Conservation (phyloP, 768 basidiomycete genomes). For the Dentipellis fragilis region DNA sequence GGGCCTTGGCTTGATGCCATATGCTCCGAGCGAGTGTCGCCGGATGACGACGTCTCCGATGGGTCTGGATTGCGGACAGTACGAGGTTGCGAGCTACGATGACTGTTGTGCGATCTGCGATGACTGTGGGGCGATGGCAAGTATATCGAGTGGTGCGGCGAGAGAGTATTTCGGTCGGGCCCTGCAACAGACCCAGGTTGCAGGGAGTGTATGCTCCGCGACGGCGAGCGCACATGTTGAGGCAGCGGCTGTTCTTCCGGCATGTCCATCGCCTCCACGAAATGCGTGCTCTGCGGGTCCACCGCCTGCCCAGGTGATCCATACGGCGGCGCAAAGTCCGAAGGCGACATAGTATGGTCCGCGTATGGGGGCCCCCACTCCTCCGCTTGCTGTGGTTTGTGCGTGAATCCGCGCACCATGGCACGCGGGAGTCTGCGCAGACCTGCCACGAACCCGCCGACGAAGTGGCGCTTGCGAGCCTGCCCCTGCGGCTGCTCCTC, state of each 20-base stretch:
- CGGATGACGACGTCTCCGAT: constrained; percentile 1
- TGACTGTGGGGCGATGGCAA: constrained; percentile 4
- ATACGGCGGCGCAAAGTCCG: constrained; percentile 6
- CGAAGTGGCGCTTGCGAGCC: constrained; percentile 5
- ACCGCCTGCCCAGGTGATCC: neutral
- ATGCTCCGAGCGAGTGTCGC: neutral
- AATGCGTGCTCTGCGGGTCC: constrained; percentile 4
- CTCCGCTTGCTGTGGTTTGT: constrained; percentile 3
- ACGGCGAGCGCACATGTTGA: neutral
- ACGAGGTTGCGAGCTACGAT: constrained; percentile 7
- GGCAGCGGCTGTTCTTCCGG: constrained; percentile 3
- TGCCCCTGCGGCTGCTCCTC: too few species aligned
- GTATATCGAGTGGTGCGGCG: constrained; percentile 3
- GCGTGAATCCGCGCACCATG: constrained; percentile 7
- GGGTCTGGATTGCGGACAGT: constrained; percentile 15
- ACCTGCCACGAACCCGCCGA: constrained; percentile 9
- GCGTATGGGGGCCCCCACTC: neutral
- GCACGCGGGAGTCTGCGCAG: constrained; percentile 9
- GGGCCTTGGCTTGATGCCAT: neutral
- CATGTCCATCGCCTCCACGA: constrained; percentile 7
- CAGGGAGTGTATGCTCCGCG: constrained; percentile 6
- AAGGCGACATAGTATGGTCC: neutral
- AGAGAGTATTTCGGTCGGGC: neutral
- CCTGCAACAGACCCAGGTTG: neutral
- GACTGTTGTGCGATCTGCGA: constrained; percentile 6